Percentiles rank a stretch among this genome's conserved stretches.
These are phyloP conservation scores for Apiospora hydei DNA, from an alignment of 2,329 filamentous ascomycete species.

Conservation along the genomic window DNA sequence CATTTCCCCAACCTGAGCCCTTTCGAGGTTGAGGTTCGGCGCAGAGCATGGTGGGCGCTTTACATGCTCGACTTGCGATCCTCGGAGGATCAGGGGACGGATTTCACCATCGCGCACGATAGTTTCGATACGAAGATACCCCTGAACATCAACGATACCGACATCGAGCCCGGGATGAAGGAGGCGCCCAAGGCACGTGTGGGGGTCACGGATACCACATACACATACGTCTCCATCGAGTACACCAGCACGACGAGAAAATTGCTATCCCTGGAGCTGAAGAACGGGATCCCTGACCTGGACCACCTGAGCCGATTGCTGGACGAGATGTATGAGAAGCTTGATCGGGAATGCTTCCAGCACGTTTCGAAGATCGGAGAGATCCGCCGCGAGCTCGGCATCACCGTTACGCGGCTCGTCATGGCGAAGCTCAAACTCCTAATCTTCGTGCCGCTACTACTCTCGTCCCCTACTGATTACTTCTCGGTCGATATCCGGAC, in stretches of 20 bases:
- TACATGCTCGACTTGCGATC: constrained; percentile 66
- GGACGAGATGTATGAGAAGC: constrained; percentile 34
- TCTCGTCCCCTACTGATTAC: constrained; percentile 62
- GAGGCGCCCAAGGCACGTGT: constrained; percentile 45
- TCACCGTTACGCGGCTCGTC: constrained; percentile 72
- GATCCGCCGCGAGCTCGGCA: constrained; percentile 47
- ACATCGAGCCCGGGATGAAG: constrained; percentile 48
- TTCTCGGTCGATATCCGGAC: constrained; percentile 70
- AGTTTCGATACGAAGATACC: constrained; percentile 66
- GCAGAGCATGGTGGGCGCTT: constrained; percentile 67
- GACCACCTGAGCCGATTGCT: constrained; percentile 48
- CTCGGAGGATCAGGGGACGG: constrained; percentile 69
- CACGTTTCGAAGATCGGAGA: constrained; percentile 43
- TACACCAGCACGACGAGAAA: constrained; percentile 46
- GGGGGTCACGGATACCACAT: constrained; percentile 56
- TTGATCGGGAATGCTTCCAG: constrained; percentile 53
- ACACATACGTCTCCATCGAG: constrained; percentile 44
- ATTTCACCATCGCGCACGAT: constrained; percentile 59
- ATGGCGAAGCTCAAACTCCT: constrained; percentile 82
- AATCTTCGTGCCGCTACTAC: constrained; percentile 74
- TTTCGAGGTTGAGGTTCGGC: constrained; percentile 67
- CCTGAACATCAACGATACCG: constrained; percentile 56
- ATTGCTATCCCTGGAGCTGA: constrained; percentile 44
- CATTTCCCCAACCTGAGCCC: constrained; percentile 60
- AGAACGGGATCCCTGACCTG: constrained; percentile 39